phyloP scores from a whole-genome alignment of 345 rosid genomes.

The Eucalyptus pauciflora region DNA sequence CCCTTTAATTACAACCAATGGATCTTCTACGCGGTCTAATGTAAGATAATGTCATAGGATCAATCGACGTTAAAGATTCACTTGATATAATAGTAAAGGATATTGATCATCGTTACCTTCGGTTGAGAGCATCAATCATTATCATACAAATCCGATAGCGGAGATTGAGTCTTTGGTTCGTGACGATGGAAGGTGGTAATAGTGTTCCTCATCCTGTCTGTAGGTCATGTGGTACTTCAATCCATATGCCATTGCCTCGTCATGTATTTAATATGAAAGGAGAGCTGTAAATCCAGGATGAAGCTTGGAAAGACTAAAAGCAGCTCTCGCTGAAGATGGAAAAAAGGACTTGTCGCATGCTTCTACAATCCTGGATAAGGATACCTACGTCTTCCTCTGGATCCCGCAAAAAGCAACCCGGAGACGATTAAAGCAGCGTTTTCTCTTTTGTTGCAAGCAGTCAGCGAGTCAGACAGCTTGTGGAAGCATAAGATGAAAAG shows the following conservation, averaged over 20 bases:
- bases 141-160: accelerated
- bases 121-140: not conserved
- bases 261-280: too few species aligned
- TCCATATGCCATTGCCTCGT: not conserved
- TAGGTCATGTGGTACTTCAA: not conserved
- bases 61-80: accelerated
- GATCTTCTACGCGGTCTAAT: accelerated
- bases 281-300: not conserved
- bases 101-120: accelerated
- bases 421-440: too few species aligned
- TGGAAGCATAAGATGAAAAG: too few species aligned
- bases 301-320: not conserved
- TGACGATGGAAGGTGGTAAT: not conserved
- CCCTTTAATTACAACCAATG: too few species aligned
- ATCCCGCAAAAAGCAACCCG: too few species aligned
- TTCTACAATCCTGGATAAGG: not conserved
- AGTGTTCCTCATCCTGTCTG: not conserved
- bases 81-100: not conserved
- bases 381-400: not conserved
- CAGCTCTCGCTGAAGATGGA: not conserved
- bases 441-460: too few species aligned
- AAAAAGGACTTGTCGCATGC: not conserved
- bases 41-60: accelerated
- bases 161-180: too few species aligned
- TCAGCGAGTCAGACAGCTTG: not conserved